A percentile compares a stretch with the other conserved stretches of the same genome.
phyloP scores from a whole-genome alignment of 139 green algal species.

The Parachlorella kessleri region DNA sequence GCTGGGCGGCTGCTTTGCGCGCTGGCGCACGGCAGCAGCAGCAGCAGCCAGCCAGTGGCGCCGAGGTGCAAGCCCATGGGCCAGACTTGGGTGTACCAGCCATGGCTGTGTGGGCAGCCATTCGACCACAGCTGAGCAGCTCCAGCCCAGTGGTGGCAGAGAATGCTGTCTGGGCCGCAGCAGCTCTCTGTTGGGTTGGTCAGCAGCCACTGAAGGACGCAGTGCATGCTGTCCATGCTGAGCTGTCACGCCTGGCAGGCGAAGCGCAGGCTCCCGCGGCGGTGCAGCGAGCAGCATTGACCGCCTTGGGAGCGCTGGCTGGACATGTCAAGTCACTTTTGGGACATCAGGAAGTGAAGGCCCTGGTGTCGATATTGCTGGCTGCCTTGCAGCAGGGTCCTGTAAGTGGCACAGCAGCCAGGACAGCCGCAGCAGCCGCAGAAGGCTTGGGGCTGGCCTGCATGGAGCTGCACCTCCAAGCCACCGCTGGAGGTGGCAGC shows the following conservation, averaged over 20 bases:
- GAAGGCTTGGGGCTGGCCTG: not conserved
- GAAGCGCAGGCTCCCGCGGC: not conserved
- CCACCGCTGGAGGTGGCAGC: not conserved
- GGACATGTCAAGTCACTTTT: not conserved
- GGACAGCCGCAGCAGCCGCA: not conserved
- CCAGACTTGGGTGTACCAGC: no score
- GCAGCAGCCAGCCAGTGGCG: conserved; percentile 1
- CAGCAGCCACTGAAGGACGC: conserved; percentile 12
- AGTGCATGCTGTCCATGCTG: conserved; percentile 9
- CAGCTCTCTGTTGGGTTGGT: not conserved
- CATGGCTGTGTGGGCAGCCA: conserved; percentile 7
- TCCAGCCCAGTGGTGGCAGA: not conserved
- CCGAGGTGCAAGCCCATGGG: conserved; percentile 8
- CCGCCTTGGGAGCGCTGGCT: not conserved
- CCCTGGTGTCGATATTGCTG: not conserved
- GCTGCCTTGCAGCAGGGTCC: no score
- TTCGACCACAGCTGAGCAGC: not conserved
- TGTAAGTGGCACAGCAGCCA: no score
- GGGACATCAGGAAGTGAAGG: not conserved
- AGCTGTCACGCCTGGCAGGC: not conserved
- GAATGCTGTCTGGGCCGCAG: conserved; percentile 20
- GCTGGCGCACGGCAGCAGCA: not conserved
- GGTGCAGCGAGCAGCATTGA: conserved; percentile 4
- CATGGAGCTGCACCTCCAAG: not conserved
- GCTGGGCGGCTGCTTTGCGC: conserved; percentile 15